phyloP scores from a whole-genome alignment of 2,329 filamentous ascomycete genomes.

The Claviceps fusiformis region DNA sequence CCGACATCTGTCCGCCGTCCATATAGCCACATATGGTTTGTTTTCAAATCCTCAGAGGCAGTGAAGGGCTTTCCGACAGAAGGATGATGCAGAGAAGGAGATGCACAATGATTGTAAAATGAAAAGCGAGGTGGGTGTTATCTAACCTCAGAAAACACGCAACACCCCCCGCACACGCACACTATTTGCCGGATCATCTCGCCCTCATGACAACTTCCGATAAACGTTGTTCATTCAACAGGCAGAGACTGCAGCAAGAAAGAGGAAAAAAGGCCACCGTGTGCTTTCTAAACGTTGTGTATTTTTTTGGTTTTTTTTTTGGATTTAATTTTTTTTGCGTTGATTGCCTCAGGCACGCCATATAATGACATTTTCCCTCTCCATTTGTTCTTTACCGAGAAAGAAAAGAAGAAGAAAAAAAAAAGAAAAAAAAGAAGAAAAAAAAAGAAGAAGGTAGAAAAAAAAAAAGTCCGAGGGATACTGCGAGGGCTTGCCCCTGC shows the following conservation, averaged over 20 bases:
- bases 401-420: background rate
- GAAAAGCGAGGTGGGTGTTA: background rate
- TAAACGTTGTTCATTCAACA: background rate
- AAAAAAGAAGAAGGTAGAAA: background rate
- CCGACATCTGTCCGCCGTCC: background rate
- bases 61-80: background rate
- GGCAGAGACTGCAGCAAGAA: too few relatives aligned
- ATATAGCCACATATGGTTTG: background rate
- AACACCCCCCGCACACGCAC: background rate
- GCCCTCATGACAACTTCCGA: background rate
- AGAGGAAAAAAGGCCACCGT: background rate
- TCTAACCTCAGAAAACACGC: background rate
- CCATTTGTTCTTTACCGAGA: background rate
- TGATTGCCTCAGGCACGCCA: background rate
- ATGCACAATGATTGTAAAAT: slow-evolving; percentile 4
- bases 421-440: background rate
- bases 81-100: background rate
- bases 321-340: background rate
- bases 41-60: background rate
- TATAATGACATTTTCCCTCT: background rate
- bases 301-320: background rate
- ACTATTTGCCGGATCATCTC: background rate
- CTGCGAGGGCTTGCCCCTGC: slow-evolving; percentile 5
- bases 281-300: background rate
- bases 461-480: background rate